phyloP scores from a whole-genome alignment of 768 basidiomycete species.

The Obba rivulosa region DNA sequence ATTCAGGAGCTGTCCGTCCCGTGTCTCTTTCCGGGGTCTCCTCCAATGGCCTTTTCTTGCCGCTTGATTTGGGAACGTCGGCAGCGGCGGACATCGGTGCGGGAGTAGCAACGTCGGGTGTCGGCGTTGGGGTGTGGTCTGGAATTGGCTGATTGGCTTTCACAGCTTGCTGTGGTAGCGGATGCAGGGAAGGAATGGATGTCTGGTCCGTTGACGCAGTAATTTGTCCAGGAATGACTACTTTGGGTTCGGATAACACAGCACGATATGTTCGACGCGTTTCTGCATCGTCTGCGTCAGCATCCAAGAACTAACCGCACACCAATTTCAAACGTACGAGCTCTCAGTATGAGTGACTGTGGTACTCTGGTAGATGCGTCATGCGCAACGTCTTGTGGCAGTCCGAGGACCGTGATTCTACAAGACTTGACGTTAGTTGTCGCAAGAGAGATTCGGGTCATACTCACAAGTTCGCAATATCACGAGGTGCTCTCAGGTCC shows the following conservation, averaged over 20 bases:
- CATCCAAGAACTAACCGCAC: background rate
- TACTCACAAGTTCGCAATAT: conserved; percentile 70
- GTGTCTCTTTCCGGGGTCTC: background rate
- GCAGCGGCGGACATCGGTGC: background rate
- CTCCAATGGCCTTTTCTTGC: conserved; percentile 9
- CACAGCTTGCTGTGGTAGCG: background rate
- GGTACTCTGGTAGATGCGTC: conserved; percentile 54
- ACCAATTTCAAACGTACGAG: conserved; percentile 47
- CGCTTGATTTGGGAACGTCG: background rate
- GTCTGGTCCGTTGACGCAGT: background rate
- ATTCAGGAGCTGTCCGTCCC: background rate
- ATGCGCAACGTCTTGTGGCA: conserved; percentile 66
- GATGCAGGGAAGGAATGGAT: background rate
- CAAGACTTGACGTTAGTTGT: background rate
- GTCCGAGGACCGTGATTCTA: conserved; percentile 62
- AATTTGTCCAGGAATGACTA: conserved; percentile 44
- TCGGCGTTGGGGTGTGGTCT: background rate
- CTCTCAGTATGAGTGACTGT: conserved; percentile 65
- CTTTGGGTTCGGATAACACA: conserved; percentile 66
- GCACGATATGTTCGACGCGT: conserved; percentile 80
- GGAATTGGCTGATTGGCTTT: background rate
- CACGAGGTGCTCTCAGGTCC: conserved; percentile 66
- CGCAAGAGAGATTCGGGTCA: background rate
- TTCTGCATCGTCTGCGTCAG: conserved; percentile 37
- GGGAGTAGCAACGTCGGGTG: background rate